Evolutionary conservation across 1,284 basidiomycete species (phyloP).

Genomic region (Papiliotrema flavescens): DNA sequence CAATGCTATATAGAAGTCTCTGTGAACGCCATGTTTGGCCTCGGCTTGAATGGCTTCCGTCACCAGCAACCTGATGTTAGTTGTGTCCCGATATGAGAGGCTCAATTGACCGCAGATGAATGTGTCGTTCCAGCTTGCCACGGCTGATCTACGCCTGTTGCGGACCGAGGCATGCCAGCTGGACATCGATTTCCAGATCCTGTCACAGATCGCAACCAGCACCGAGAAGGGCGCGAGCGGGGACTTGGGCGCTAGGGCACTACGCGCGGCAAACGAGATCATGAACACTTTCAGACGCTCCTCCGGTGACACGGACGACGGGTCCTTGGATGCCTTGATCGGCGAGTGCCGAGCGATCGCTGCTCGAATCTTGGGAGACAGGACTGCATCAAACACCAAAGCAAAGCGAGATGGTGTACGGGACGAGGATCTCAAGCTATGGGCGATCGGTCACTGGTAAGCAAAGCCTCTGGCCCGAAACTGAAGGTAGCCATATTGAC

Average conservation of each 20-base stretch:
- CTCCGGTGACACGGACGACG: background rate
- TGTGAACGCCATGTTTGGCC: conserved; percentile 81
- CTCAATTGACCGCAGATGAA: conserved; percentile 2
- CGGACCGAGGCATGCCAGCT: conserved; percentile 76
- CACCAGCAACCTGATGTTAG: conserved; percentile 1
- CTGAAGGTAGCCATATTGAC: conserved; percentile 59
- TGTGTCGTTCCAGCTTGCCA: conserved; percentile 43
- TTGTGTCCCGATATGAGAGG: background rate
- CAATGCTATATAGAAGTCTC: conserved; percentile 77
- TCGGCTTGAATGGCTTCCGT: conserved; percentile 19
- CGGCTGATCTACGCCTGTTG: conserved; percentile 83
- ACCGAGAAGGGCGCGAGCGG: conserved; percentile 34
- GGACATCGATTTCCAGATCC: conserved; percentile 73
- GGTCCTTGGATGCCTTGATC: background rate
- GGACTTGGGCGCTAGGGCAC: conserved; percentile 72
- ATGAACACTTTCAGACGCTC: conserved; percentile 68
- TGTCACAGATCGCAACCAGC: conserved; percentile 66
- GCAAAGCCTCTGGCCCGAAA: background rate
- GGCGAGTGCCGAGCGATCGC: conserved; percentile 64
- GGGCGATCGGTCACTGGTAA: conserved; percentile 25
- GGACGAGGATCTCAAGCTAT: conserved; percentile 12
- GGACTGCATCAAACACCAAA: no score
- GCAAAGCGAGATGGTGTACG: no score
- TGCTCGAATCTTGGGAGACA: conserved; percentile 75
- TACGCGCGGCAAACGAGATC: conserved; percentile 70